Conservation (phyloP, 2,329 filamentous ascomycete species). For the Coniochaeta ligniaria region DNA sequence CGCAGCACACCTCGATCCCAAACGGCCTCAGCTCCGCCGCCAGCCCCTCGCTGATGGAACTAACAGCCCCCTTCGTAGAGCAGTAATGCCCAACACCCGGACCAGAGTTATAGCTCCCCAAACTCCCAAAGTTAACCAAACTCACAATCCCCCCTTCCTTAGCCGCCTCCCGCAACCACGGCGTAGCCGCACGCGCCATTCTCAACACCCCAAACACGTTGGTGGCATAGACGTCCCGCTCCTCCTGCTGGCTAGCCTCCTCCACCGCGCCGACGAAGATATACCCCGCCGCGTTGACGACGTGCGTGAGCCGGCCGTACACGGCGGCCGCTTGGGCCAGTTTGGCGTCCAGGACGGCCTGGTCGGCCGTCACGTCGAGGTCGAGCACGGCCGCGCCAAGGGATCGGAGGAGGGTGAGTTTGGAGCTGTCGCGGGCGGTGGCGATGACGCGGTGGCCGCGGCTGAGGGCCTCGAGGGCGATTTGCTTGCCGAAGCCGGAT, state of each 20-base stretch:
- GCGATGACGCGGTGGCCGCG: slow-evolving; percentile 34
- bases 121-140: slow-evolving; percentile 38
- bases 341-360: slow-evolving; percentile 8
- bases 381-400: slow-evolving; percentile 17
- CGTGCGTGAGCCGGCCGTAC: slow-evolving; percentile 15
- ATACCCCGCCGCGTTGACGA: slow-evolving; percentile 19
- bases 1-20: slow-evolving; percentile 29
- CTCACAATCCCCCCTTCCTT: slow-evolving; percentile 5
- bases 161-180: slow-evolving; percentile 31
- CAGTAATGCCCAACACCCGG: slow-evolving; percentile 27
- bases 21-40: slow-evolving; percentile 36
- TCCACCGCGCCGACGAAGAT: slow-evolving; percentile 19
- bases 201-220: slow-evolving; percentile 47
- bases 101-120: slow-evolving; percentile 30
- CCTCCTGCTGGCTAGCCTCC: slow-evolving; percentile 24
- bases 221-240: slow-evolving; percentile 35
- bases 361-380: slow-evolving; percentile 17
- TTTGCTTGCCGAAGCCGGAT: slow-evolving; percentile 30
- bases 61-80: slow-evolving; percentile 38
- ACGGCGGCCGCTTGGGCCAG: slow-evolving; percentile 8
- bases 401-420: slow-evolving; percentile 13
- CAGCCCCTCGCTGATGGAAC: slow-evolving; percentile 36
- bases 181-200: slow-evolving; percentile 38
- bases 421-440: slow-evolving; percentile 23
- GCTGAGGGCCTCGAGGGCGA: slow-evolving; percentile 25